Evolutionary conservation across 108 stramenopile species (phyloP).

Genomic region (Cyclotella baltica): DNA sequence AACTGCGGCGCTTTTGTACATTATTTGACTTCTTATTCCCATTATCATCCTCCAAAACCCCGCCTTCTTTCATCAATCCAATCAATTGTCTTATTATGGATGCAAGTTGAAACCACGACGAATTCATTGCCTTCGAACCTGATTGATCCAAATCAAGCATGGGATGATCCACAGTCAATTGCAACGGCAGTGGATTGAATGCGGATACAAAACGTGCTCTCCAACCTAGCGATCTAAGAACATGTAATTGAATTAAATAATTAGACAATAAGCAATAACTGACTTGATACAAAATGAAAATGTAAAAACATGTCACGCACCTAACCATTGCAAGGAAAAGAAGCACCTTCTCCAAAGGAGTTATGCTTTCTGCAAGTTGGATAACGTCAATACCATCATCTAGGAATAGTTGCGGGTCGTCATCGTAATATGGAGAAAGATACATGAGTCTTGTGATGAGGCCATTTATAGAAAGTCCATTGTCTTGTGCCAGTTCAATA

Average conservation of each 20-base stretch:
- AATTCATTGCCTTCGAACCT: background rate
- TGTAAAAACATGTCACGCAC: constrained; percentile 4
- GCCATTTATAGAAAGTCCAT: constrained; percentile 22
- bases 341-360: constrained; percentile 46
- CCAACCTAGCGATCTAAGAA: constrained; percentile 76
- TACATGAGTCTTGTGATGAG: constrained; percentile 38
- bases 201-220: constrained; percentile 75
- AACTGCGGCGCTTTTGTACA: background rate
- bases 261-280: too few species aligned
- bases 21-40: background rate
- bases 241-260: too few species aligned
- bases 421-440: constrained; percentile 55
- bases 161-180: constrained; percentile 82
- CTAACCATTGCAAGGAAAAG: constrained; percentile 65
- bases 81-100: constrained; percentile 1
- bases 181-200: constrained; percentile 60
- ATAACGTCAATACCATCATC: constrained; percentile 44
- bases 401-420: constrained; percentile 52
- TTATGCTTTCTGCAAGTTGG: constrained; percentile 36
- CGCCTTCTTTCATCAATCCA: constrained; percentile 27
- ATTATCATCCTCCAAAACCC: constrained; percentile 12
- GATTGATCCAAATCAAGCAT: constrained; percentile 40
- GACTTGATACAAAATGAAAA: background rate
- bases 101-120: background rate
- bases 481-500: background rate